phyloP scores from a whole-genome alignment of 2,329 filamentous ascomycete genomes.

The Escovopsis sp. region DNA sequence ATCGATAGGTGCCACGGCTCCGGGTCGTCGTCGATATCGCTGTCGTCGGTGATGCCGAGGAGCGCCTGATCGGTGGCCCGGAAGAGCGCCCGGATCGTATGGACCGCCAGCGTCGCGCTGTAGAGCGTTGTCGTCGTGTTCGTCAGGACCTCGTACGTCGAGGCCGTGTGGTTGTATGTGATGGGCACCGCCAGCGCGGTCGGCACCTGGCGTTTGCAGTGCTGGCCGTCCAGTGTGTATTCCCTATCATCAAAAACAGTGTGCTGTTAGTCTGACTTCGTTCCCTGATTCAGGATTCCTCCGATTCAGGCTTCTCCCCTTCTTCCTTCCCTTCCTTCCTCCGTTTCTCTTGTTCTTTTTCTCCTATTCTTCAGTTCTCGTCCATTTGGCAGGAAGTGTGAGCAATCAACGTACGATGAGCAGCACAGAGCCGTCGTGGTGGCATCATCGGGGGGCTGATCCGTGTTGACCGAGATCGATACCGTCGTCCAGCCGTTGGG shows the following conservation, averaged over 20 bases:
- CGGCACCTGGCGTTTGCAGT: conserved; percentile 20
- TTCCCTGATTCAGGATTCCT: neutral
- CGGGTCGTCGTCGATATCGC: conserved; percentile 12
- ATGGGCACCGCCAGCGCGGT: conserved; percentile 22
- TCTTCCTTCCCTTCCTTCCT: too few relatives aligned
- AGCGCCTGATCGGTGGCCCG: conserved; percentile 19
- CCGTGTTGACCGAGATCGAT: conserved; percentile 15
- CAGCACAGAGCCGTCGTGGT: conserved; percentile 26
- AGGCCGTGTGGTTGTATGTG: conserved; percentile 19
- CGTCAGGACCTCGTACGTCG: conserved; percentile 19
- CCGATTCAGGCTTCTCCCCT: too few relatives aligned
- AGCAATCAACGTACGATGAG: conserved; percentile 20
- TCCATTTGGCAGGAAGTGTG: too few relatives aligned
- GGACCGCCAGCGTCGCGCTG: conserved; percentile 21
- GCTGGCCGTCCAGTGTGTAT: conserved; percentile 17
- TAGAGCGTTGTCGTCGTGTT: conserved; percentile 22
- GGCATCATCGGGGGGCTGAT: conserved; percentile 12
- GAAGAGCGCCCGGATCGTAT: conserved; percentile 23
- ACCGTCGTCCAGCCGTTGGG: conserved; percentile 26
- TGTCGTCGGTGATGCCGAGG: conserved; percentile 19
- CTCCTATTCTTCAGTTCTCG: too few relatives aligned
- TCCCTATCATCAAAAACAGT: conserved; percentile 14
- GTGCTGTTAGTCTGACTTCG: too few relatives aligned
- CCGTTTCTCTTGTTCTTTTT: too few relatives aligned
- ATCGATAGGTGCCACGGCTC: conserved; percentile 12